Evolutionary conservation across 2,329 filamentous ascomycete genomes (phyloP), one percentile per base, ranked within the genome.

Genomic region (Colletotrichum sp.): DNA sequence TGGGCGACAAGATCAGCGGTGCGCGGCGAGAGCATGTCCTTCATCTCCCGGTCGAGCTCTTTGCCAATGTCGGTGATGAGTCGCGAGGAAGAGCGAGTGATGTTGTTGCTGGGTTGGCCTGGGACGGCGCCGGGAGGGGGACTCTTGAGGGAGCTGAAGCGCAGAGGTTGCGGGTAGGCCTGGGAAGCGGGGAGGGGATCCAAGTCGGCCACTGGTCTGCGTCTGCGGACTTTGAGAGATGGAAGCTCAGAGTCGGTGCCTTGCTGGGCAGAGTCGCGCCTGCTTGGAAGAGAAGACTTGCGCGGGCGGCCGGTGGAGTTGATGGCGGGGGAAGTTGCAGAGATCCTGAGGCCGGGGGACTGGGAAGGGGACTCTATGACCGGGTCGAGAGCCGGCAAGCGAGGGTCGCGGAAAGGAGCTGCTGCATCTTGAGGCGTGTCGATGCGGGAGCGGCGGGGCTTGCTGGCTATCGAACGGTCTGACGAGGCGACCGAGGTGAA

Each of bases 21-120:
- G 24, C 30, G 71, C 18, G 70, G 74, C 15, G 70, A 76, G 5
- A 76, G 34, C 5, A 76, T 49, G 9, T 65, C 59, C 15, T 69
- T 71, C 70, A 76, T 69, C 36, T 76, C 74, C 28, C 70, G 70
- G 30, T 74, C 18, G 44, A 76, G 39, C 36, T 76, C 70, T n/a
- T 59, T 68, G 44, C 64, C 65, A 30, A 76, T 72, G 9, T 76
- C 74, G 64, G 28, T 65, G 71, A 76, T 76, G 65, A 76, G 57
- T n/a, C 36, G 64, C 3, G 74, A 76, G 4, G 74, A 44, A 10
- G 70, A 73, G 30, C 64, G 59, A 15, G 49, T 34, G 65, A 69
- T 71, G 10, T 26, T 44, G 16, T 28, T 44, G 8, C 18, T 67
- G 16, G 28, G 28, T 6, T 16, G 30, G 30, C 9, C n/a, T 16